Evolutionary conservation across 1,284 basidiomycete genomes (phyloP).

Genomic region (Calocybe gambosa): DNA sequence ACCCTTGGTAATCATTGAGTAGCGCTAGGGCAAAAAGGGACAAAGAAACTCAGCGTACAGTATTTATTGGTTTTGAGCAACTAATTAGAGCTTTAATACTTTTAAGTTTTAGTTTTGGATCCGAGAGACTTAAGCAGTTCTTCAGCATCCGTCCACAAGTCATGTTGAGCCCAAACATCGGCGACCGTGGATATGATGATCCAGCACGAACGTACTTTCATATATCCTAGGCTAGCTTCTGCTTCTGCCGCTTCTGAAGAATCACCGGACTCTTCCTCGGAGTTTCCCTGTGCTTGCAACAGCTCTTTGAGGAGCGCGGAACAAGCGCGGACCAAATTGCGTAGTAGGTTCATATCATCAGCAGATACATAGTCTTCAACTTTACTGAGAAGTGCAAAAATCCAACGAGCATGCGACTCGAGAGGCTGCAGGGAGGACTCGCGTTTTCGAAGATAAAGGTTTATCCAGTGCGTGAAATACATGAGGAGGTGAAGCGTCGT

Average conservation of each 20-base stretch:
- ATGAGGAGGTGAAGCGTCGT: constrained; percentile 70
- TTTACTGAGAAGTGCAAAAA: constrained; percentile 72
- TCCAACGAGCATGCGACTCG: constrained; percentile 73
- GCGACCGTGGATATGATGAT: constrained; percentile 70
- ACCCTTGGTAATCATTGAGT: no score
- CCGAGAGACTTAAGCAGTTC: constrained; percentile 29
- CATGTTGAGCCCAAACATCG: constrained; percentile 80
- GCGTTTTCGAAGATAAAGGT: constrained; percentile 46
- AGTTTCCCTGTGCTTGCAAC: constrained; percentile 21
- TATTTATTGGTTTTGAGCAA: background rate
- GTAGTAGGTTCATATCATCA: constrained; percentile 74
- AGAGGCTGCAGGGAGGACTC: constrained; percentile 42
- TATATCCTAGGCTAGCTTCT: constrained; percentile 17
- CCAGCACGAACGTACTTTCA: constrained; percentile 73
- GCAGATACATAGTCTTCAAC: constrained; percentile 69
- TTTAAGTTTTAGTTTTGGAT: constrained; percentile 7
- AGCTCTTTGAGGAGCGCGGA: constrained; percentile 48
- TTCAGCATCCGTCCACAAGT: constrained; percentile 80
- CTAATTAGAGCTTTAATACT: background rate
- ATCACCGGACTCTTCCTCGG: background rate
- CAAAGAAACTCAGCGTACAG: background rate
- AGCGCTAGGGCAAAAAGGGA: background rate
- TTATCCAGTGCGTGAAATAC: constrained; percentile 81
- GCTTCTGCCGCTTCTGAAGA: constrained; percentile 1
- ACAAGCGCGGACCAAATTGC: constrained; percentile 73